Evolutionary conservation across 352 stramenopile genomes (phyloP), one percentile per base, ranked within the genome.

Genomic region (Phytophthora uliginosa): DNA sequence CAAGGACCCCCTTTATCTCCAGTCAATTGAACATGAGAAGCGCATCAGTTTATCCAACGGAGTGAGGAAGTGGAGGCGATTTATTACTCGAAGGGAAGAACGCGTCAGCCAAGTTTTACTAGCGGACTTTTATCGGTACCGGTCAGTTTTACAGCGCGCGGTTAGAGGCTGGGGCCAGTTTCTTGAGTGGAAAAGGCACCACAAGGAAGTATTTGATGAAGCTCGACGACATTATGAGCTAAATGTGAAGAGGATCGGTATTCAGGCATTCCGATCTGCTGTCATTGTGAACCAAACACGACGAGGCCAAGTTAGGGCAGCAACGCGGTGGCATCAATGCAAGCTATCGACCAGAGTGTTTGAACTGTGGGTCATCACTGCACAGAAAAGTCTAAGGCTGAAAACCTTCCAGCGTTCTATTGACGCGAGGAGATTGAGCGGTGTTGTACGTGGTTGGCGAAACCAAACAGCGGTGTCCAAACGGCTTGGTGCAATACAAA

Each of bases 41-140:
- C 68, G 26, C 1, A 54, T 77, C 40, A 24, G 52, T 28, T 52
- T 70, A 31, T 70, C 33, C 4, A 56, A 6, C 48, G 68, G 73
- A 10, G 12, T 77, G n/a, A 38, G 68, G 63, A 76, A 52, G 28
- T 79, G 73, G 73, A 67, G 40, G 20, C 50, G 50, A 52, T 77
- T 70, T 50, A 50, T 62, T 5, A 20, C 10, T 15, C 20, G 40
- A 24, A 67, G 48, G 3, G 53, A 79, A 31, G 7, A 15, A 17
- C 17, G 4, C 7, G 54, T 64, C 0, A 59, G 55, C 36, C 67
- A 76, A 5, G 34, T 73, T n/a, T 34, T 85, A 1, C 24, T 77
- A 57, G 68, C 78, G 28, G 75, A 83, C 62, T 79, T 71, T 26
- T 82, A 76, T 26, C 59, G 71, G 10, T 77, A 74, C 56, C 70